phyloP scores from a whole-genome alignment of 177 flowering plant genomes.

The Telopea speciosissima region DNA sequence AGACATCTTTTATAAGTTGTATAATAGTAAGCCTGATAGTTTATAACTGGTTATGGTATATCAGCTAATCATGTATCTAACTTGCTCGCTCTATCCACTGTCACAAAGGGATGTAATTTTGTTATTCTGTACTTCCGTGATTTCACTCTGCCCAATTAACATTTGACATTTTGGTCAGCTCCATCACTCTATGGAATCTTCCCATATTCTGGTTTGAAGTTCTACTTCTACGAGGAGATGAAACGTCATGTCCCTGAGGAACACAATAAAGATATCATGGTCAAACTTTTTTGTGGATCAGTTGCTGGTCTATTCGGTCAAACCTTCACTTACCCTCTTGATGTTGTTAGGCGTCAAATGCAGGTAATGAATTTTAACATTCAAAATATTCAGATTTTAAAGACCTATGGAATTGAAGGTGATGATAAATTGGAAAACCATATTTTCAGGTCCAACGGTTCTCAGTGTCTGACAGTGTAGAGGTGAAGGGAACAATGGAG shows the following conservation, averaged over 20 bases:
- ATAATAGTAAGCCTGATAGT: no score
- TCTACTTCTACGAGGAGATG: slow-evolving; percentile 96
- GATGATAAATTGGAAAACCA: neutral
- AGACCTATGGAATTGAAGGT: neutral
- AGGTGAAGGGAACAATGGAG: slow-evolving; percentile 64
- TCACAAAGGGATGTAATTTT: neutral
- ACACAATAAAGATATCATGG: slow-evolving; percentile 56
- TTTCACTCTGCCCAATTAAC: slow-evolving; percentile 5
- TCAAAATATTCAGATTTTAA: neutral
- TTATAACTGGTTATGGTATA: no score
- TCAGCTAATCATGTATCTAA: no score
- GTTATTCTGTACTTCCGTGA: neutral
- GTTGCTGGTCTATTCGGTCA: slow-evolving; percentile 90
- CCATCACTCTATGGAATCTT: slow-evolving; percentile 98
- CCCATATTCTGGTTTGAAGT: slow-evolving; percentile 94
- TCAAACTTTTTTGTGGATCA: slow-evolving; percentile 85
- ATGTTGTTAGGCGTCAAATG: slow-evolving; percentile 98
- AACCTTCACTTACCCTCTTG: slow-evolving; percentile 95
- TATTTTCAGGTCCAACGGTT: slow-evolving; percentile 56
- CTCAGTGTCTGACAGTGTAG: slow-evolving; percentile 29
- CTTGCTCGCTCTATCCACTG: neutral
- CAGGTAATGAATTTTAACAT: slow-evolving; percentile 45
- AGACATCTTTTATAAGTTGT: no score
- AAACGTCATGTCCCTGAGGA: slow-evolving; percentile 71
- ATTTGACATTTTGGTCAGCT: slow-evolving; percentile 42